phyloP scores from a whole-genome alignment of 2,329 filamentous ascomycete species.

The Hirsutella rhossiliensis region DNA sequence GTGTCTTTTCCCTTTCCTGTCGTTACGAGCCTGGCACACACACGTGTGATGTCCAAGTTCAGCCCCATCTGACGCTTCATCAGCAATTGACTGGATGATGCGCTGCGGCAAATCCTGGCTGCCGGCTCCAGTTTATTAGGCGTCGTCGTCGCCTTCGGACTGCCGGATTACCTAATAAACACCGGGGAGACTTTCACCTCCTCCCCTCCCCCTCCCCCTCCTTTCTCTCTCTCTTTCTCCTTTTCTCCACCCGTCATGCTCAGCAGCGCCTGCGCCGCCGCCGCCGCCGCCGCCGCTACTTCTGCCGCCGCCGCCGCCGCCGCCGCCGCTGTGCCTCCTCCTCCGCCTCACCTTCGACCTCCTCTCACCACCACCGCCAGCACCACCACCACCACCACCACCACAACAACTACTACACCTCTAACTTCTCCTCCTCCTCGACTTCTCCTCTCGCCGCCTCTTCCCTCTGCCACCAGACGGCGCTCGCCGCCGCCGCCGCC shows the following conservation, averaged over 20 bases:
- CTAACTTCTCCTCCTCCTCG: not conserved
- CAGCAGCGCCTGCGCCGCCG: not conserved
- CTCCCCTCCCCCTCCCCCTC: not conserved
- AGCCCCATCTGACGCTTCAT: too few species aligned
- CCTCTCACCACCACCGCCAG: not conserved
- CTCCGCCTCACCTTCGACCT: not conserved
- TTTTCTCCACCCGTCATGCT: not conserved
- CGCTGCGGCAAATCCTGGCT: too few species aligned
- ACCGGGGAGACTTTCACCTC: not conserved
- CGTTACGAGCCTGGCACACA: too few species aligned
- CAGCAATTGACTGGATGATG: too few species aligned
- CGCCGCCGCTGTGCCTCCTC: not conserved
- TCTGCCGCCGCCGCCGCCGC: not conserved
- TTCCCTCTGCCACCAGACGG: not conserved
- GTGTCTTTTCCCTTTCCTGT: too few species aligned
- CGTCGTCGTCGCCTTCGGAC: too few species aligned
- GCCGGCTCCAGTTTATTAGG: too few species aligned
- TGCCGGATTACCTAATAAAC: not conserved
- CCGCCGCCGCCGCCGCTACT: not conserved
- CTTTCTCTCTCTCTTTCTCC: not conserved
- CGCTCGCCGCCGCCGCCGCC: not conserved
- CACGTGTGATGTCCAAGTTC: too few species aligned
- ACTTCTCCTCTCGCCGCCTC: not conserved
- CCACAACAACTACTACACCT: too few species aligned
- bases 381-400: too few species aligned